Percentiles rank a stretch among this genome's conserved stretches.
These are phyloP conservation scores for Aspergillus taichungensis DNA, from an alignment of 495 filamentous ascomycete species.

Conservation along the genomic window DNA sequence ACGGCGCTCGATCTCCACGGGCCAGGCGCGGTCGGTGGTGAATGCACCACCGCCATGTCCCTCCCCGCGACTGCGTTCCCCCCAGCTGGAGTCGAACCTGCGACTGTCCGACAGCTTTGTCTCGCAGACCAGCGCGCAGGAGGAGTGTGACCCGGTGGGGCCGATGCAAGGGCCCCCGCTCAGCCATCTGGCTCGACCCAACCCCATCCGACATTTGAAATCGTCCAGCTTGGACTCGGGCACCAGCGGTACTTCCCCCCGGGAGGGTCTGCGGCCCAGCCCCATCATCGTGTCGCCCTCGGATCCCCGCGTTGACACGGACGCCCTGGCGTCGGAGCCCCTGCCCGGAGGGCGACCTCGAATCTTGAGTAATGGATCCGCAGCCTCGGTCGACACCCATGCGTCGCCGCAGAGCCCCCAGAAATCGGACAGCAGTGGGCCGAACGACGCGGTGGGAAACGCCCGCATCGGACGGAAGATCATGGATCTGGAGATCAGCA, in stretches of 20 bases:
- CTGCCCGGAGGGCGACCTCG: conserved; percentile 29
- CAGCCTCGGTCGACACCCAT: conserved; percentile 21
- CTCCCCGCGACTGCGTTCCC: conserved; percentile 34
- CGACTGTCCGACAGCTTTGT: conserved; percentile 19
- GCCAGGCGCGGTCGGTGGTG: conserved; percentile 25
- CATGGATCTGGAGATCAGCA: conserved; percentile 94
- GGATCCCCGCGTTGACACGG: conserved; percentile 13
- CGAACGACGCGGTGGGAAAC: conserved; percentile 65
- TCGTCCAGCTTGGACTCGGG: conserved; percentile 33
- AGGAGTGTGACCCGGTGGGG: conserved; percentile 14
- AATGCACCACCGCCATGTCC: conserved; percentile 23
- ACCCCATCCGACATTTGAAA: conserved; percentile 24
- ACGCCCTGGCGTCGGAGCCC: conserved; percentile 19
- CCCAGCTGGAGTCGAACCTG: conserved; percentile 23
- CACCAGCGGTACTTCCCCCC: conserved; percentile 9
- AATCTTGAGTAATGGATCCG: conserved; percentile 34
- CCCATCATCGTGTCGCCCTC: conserved; percentile 24
- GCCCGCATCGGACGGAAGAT: conserved; percentile 91
- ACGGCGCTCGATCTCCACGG: conserved; percentile 25
- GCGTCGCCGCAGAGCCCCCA: conserved; percentile 34
- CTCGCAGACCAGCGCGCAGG: conserved; percentile 12
- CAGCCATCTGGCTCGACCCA: conserved; percentile 12
- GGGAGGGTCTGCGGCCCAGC: conserved; percentile 26
- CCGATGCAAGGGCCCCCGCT: conserved; percentile 16
- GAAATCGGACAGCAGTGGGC: conserved; percentile 31